Evolutionary conservation across 257 asterid genomes (phyloP), one percentile per base, ranked within the genome.

Genomic region (Scutellaria barbata): DNA sequence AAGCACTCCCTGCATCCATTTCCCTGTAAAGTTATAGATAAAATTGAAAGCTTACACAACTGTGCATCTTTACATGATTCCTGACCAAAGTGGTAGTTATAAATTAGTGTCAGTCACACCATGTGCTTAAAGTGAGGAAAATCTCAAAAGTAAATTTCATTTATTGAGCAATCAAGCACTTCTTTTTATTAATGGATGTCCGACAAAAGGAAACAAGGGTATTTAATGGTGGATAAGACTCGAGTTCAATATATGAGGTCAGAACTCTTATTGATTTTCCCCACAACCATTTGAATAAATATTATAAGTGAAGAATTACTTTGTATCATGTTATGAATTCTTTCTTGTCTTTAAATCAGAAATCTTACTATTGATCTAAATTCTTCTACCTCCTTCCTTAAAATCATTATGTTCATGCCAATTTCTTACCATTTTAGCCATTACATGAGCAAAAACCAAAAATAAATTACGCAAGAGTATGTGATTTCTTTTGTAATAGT

Each of bases 11-110:
- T 25, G 10, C 37, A 68, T 50, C 8, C 47, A 14, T 14, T 64
- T 54, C 42, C 41, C 51, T 71, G 46, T 59, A 17, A 11, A 47
- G 50, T 11, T 70, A 14, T 68, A 17, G 30, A 39, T 56, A 47
- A 18, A 55, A 57, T 42, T 74, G 59, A 65, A 56, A 53, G 33
- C 8, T 43, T 8, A 43, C 10, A 43, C 12, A 12, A 7, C 12
- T 43, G 35, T 43, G 48, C 48, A 43, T 2, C 6, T 43, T 43
- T 43, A 22, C n/a, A 51, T 18, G 40, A 9, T 17, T 58, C 45
- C 63, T 22, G 10, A 30, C 8, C 3, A 40, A 57, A 33, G 16
- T 40, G 10, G 35, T 10, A 10, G 47, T 9, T 45, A 30, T 14
- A 42, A 54, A 7, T 40, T 41, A 12, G 43, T 25, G 57, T 25